Base-by-base conservation (phyloP, 805 yeast genomes). In the Metschnikowia lachancei region DNA sequence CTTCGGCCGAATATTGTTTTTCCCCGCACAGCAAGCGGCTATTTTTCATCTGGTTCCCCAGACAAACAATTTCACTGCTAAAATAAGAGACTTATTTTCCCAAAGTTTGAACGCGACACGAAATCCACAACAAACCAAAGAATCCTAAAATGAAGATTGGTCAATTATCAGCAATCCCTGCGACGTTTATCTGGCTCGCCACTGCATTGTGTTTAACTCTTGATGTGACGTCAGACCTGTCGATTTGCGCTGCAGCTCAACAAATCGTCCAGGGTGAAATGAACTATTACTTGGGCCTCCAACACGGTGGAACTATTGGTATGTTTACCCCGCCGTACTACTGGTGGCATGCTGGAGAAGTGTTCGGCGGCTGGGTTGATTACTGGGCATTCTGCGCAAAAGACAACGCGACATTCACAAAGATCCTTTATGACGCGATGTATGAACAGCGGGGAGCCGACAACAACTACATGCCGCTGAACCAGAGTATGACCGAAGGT, bases 271-370 rank as follows among this genome's bases (percentile, higher is more conserved):
- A 63, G 12, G 80, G 79, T 34, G 64, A 69, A 47, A 62, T 70
- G 66, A 72, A 75, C 58, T 75, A 75, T 53, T 75, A 75, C 57
- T 66, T 61, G 48, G 80, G 79, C 16, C 48, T 52, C 33, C 28
- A 54, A 28, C 55, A 63, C 45, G 79, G 78, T 13, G 80, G 80
- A 24, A 62, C 70, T 9, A 67, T 74, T 9, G 80, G 80, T 1
- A 70, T 70, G 75, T 73, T 75, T 53, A 48, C 61, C 4, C 41
- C 64, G 12, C 78, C 77, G 2, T 70, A 75, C 64, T 75, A 74
- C 61, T 75, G 80, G 80, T 75, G 80, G 80, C 66, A 75, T 50
- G 77, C 78, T 20, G 78, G 78, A 19, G 77, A 72, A 56, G 77
- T 76, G 4, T 75, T 75, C 65, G 79, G 78, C 17, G 75, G 76